Percentiles rank a stretch among this genome's conserved stretches.
These are phyloP conservation scores for Pythium aristosporum DNA, from an alignment of 352 stramenopile species.

Conservation along the genomic window DNA sequence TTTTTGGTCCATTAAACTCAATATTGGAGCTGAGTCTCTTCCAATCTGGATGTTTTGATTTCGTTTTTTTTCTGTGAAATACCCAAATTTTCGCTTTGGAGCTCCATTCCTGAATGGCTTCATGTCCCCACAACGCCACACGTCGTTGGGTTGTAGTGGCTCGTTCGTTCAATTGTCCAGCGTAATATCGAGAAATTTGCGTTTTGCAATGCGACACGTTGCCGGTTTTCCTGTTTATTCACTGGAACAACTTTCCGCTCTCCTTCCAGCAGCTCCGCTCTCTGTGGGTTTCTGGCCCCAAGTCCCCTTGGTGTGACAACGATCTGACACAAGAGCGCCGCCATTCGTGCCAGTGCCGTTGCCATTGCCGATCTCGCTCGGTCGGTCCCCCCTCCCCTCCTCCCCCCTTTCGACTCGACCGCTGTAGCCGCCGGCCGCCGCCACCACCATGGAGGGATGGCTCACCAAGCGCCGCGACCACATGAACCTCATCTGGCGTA, in stretches of 20 bases:
- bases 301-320: conserved; percentile 1
- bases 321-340: not conserved
- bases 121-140: too few relatives aligned
- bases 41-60: not conserved
- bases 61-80: not conserved
- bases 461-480: conserved; percentile 87
- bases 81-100: conserved; percentile 4
- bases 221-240: conserved; percentile 4
- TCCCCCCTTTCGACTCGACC: not conserved
- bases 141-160: not conserved
- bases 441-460: conserved; percentile 76
- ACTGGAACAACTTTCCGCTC: conserved; percentile 8
- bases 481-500: conserved; percentile 92
- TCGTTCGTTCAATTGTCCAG: conserved; percentile 1
- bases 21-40: not conserved
- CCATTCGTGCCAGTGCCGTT: too few relatives aligned
- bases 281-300: conserved; percentile 3
- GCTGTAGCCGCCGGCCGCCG: not conserved
- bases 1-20: not conserved
- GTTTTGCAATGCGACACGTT: conserved; percentile 14
- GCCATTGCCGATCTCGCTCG: not conserved
- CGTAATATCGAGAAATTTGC: conserved; percentile 2
- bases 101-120: not conserved
- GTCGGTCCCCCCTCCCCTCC: not conserved
- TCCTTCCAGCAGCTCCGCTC: not conserved